Evolutionary conservation across 768 basidiomycete species (phyloP).

Genomic region (Leccinum broughii): DNA sequence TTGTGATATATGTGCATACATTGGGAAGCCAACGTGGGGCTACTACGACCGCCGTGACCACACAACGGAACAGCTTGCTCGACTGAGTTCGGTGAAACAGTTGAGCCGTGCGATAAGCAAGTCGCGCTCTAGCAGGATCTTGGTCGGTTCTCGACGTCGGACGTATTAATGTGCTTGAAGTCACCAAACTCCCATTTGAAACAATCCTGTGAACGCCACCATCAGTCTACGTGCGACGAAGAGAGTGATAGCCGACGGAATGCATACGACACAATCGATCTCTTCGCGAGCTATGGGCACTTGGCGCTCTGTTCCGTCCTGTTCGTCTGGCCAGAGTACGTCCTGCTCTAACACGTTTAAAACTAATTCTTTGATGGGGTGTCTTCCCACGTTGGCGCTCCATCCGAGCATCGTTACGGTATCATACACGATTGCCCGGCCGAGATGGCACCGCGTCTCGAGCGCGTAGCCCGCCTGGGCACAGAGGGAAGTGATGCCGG

Average conservation of each 20-base stretch:
- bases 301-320: constrained; percentile 41
- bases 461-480: constrained; percentile 66
- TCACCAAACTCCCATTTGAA: constrained; percentile 74
- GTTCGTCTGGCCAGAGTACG: constrained; percentile 39
- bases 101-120: constrained; percentile 5
- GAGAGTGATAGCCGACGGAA: neutral
- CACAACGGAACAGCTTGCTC: neutral
- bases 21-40: constrained; percentile 1
- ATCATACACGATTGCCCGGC: constrained; percentile 64
- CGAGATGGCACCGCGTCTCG: constrained; percentile 63
- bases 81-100: neutral
- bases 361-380: constrained; percentile 56
- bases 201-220: constrained; percentile 56
- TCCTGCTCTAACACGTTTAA: constrained; percentile 52
- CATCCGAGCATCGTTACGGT: constrained; percentile 63
- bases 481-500: constrained; percentile 51
- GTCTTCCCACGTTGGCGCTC: constrained; percentile 56
- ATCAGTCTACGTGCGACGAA: neutral
- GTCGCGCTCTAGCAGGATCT: neutral
- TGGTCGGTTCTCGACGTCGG: neutral
- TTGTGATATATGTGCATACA: neutral
- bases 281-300: constrained; percentile 63
- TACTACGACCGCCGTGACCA: neutral
- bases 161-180: constrained; percentile 32
- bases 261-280: constrained; percentile 59